Conservation (phyloP, 2,329 filamentous ascomycete species). For the Helotiales sp. region DNA sequence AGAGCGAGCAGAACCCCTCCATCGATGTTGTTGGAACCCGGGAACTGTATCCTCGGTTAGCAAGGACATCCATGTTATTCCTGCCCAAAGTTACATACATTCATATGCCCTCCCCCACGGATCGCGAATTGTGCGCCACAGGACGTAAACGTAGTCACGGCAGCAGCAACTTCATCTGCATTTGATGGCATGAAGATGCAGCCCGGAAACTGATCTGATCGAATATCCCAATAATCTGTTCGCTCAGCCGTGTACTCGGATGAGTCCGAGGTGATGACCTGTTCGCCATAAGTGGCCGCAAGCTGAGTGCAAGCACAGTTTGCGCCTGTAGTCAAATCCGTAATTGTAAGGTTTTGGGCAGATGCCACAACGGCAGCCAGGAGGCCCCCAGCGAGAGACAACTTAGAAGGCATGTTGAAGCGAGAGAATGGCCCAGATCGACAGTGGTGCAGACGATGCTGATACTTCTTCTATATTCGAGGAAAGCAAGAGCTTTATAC, state of each 20-base stretch:
- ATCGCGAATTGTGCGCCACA: conserved; percentile 37
- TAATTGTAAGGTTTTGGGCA: background rate
- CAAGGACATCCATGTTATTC: no score
- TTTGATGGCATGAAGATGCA: conserved; percentile 36
- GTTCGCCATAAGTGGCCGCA: background rate
- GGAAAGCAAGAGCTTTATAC: no score
- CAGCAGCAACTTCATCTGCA: conserved; percentile 29
- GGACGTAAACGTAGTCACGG: conserved; percentile 24
- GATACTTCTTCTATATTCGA: no score
- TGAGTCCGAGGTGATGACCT: conserved; percentile 1
- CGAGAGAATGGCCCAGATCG: background rate
- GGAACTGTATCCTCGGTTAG: conserved; percentile 1
- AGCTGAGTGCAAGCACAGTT: conserved; percentile 14
- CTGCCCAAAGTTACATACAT: conserved; percentile 1
- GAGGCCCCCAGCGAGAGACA: background rate
- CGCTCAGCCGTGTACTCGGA: conserved; percentile 30
- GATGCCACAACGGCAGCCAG: background rate
- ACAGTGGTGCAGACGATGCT: no score
- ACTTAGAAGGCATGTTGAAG: background rate
- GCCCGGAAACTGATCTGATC: conserved; percentile 24
- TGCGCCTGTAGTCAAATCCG: conserved; percentile 3
- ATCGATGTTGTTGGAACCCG: conserved; percentile 34
- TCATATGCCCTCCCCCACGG: conserved; percentile 26
- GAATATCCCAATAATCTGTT: conserved; percentile 34
- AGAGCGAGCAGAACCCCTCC: conserved; percentile 50